Evolutionary conservation across 495 filamentous ascomycete genomes (phyloP).

Genomic region (Talaromyces wortmannii): DNA sequence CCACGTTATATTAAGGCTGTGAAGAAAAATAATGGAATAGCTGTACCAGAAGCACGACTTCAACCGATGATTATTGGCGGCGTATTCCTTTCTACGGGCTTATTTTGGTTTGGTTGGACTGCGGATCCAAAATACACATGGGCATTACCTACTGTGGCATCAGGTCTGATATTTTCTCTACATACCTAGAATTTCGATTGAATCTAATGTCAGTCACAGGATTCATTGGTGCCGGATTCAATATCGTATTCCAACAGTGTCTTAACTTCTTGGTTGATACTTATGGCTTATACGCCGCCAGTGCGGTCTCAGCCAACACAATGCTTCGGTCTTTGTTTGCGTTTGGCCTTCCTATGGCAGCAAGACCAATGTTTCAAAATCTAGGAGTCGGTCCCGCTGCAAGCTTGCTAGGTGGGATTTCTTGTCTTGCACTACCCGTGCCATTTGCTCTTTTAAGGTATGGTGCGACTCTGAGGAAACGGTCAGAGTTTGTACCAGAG

Average conservation of each 20-base stretch:
- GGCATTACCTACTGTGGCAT: slow-evolving; percentile 6
- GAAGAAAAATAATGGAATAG: slow-evolving; percentile 9
- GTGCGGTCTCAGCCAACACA: slow-evolving; percentile 18
- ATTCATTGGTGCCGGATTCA: slow-evolving; percentile 16
- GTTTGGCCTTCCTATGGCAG: slow-evolving; percentile 12
- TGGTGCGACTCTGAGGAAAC: slow-evolving; percentile 10
- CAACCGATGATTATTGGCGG: slow-evolving; percentile 45
- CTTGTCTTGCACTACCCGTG: slow-evolving; percentile 10
- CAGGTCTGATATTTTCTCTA: background rate
- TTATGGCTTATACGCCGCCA: slow-evolving; percentile 14
- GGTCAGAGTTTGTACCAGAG: slow-evolving; percentile 6
- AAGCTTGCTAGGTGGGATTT: slow-evolving; percentile 14
- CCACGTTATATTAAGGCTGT: slow-evolving; percentile 4
- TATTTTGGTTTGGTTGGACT: slow-evolving; percentile 41
- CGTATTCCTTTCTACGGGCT: slow-evolving; percentile 36
- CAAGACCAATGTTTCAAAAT: slow-evolving; percentile 13
- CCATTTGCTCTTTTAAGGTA: slow-evolving; percentile 10
- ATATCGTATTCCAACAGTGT: slow-evolving; percentile 17
- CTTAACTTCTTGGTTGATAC: slow-evolving; percentile 19
- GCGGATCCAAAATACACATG: slow-evolving; percentile 18
- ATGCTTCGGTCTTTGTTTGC: slow-evolving; percentile 14
- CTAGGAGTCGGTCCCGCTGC: slow-evolving; percentile 14
- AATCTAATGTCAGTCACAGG: background rate
- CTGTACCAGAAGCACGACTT: slow-evolving; percentile 25
- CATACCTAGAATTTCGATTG: background rate